Conservation (phyloP, 1,284 basidiomycete species). For the Cerrena zonata region DNA sequence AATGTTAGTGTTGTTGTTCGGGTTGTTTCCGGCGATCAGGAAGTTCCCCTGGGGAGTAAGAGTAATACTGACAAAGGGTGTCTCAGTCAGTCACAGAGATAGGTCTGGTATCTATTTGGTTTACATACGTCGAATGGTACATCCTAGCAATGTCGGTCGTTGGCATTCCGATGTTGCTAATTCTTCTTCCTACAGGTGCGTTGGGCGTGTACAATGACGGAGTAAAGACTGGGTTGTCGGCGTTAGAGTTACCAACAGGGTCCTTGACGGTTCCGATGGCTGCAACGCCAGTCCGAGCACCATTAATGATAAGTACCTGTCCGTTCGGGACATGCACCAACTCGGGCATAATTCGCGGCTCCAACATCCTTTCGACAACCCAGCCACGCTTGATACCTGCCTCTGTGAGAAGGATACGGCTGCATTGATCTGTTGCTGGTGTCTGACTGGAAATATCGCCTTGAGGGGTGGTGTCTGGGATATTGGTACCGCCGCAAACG, state of each 20-base stretch:
- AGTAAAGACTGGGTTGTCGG: no score
- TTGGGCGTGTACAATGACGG: no score
- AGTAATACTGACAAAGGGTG: conserved; percentile 22
- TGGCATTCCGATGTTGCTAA: no score
- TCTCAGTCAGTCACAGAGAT: no score
- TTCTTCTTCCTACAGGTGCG: no score
- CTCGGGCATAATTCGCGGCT: conserved; percentile 41
- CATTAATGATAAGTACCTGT: conserved; percentile 45
- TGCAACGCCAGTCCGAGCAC: conserved; percentile 40
- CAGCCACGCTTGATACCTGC: conserved; percentile 33
- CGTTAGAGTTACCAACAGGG: no score
- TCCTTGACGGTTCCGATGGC: conserved; percentile 31
- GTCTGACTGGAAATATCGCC: conserved; percentile 29
- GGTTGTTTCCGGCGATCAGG: not conserved
- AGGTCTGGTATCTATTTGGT: no score
- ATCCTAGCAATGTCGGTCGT: no score
- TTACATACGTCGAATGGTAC: no score
- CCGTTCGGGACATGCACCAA: conserved; percentile 50
- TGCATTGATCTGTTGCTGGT: conserved; percentile 37
- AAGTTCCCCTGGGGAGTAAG: not conserved
- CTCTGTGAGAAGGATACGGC: conserved; percentile 32
- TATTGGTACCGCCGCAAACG: conserved; percentile 41
- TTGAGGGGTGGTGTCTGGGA: conserved; percentile 25
- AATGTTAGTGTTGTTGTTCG: not conserved
- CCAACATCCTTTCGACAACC: conserved; percentile 25